Percentiles rank a stretch among this genome's conserved stretches.
Conservation (phyloP, 2,329 filamentous ascomycete species). For the Chalaropsis thielavioides region DNA sequence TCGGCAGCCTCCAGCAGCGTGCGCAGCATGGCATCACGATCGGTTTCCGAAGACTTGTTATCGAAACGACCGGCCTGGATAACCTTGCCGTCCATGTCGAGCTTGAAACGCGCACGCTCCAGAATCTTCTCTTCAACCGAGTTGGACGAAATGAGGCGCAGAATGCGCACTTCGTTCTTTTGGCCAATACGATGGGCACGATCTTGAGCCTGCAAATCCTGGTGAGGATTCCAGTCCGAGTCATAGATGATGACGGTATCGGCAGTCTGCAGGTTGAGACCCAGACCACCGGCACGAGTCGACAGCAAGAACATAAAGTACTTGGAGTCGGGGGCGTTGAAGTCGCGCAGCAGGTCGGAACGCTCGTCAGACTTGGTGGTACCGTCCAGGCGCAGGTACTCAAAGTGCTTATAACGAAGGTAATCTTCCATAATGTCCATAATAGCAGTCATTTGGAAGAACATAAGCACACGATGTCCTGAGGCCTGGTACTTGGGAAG, state of each 20-base stretch:
- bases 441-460: conserved; percentile 99
- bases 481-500: conserved; percentile 85
- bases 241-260: conserved; percentile 99
- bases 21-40: conserved; percentile 90
- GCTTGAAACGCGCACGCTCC: conserved; percentile 90
- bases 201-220: conserved; percentile 98
- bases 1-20: conserved; percentile 80
- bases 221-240: conserved; percentile 98
- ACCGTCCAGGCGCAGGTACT: conserved; percentile 86
- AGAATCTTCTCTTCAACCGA: conserved; percentile 98
- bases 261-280: conserved; percentile 90
- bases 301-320: conserved; percentile 99
- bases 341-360: conserved; percentile 73
- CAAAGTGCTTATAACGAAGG: conserved; percentile 64
- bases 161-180: conserved; percentile 96
- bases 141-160: conserved; percentile 88
- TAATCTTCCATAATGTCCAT: conserved; percentile 99
- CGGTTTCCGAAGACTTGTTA: conserved; percentile 96
- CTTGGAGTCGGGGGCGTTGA: conserved; percentile 78
- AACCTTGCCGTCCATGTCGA: conserved; percentile 98
- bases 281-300: conserved; percentile 92
- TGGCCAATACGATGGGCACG: conserved; percentile 99
- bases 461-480: conserved; percentile 94
- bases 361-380: conserved; percentile 96
- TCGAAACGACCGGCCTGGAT: conserved; percentile 99